These are phyloP conservation scores for Solanum medicagineum DNA, from an alignment of 257 asterid species.

Conservation along the genomic window DNA sequence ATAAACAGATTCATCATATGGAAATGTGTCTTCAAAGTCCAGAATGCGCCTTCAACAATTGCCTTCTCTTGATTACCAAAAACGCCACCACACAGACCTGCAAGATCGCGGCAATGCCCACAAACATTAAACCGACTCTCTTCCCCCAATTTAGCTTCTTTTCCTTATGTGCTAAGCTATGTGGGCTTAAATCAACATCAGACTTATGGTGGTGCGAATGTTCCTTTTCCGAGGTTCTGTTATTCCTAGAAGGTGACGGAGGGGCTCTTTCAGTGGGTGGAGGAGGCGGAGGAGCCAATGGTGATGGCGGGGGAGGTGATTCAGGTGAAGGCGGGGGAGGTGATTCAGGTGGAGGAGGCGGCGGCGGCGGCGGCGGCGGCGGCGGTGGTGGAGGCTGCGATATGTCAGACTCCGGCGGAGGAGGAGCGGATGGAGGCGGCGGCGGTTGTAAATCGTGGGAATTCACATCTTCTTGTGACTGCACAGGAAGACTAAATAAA, in stretches of 20 bases:
- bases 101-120: slow-evolving; percentile 23
- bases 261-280: background rate
- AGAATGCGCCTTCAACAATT: slow-evolving; percentile 13
- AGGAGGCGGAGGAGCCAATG: slow-evolving; percentile 9
- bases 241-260: background rate
- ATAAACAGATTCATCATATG: background rate
- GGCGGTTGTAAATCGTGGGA: slow-evolving; percentile 12
- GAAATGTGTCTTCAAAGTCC: slow-evolving; percentile 1
- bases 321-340: slow-evolving; percentile 1
- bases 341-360: background rate
- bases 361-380: background rate
- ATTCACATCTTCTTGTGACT: slow-evolving; percentile 30
- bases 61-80: slow-evolving; percentile 26
- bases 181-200: background rate
- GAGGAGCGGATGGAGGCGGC: slow-evolving; percentile 4
- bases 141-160: slow-evolving; percentile 18
- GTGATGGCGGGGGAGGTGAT: background rate
- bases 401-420: background rate
- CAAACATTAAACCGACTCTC: slow-evolving; percentile 28
- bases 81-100: slow-evolving; percentile 31
- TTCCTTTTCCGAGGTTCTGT: background rate
- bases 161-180: background rate
- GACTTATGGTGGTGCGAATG: background rate
- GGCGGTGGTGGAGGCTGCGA: background rate
- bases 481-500: slow-evolving; percentile 21